Evolutionary conservation across 169 alveolate species (phyloP).

Genomic region (Plasmodium blacklocki): DNA sequence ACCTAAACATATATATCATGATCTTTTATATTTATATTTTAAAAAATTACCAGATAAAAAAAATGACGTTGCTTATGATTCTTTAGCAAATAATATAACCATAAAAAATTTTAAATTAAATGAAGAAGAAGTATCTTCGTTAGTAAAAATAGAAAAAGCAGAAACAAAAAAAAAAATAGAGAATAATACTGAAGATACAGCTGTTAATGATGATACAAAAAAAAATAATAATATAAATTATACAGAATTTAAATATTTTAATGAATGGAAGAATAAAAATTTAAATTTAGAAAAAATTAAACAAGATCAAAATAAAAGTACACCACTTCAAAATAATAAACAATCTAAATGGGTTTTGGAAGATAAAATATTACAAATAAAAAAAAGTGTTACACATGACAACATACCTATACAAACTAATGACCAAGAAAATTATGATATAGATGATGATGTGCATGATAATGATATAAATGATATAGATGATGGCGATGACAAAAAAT

Average conservation of each 20-base stretch:
- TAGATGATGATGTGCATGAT: too few relatives aligned
- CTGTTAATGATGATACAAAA: background rate
- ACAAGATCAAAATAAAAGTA: slow-evolving; percentile 6
- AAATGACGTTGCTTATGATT: background rate
- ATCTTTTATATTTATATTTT: slow-evolving; percentile 71
- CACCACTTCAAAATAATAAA: slow-evolving; percentile 10
- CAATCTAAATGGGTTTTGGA: slow-evolving; percentile 28
- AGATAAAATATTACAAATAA: slow-evolving; percentile 13
- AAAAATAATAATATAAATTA: background rate
- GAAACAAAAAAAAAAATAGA: slow-evolving; percentile 11
- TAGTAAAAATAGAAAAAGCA: background rate
- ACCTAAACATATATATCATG: slow-evolving; percentile 73
- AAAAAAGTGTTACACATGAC: slow-evolving; percentile 8
- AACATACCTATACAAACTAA: too few relatives aligned
- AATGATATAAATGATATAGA: background rate
- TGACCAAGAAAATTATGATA: too few relatives aligned
- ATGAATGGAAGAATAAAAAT: slow-evolving; percentile 39
- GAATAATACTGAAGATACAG: background rate
- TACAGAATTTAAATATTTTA: background rate
- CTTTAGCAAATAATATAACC: background rate
- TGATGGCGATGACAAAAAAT: slow-evolving; percentile 7
- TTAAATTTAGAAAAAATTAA: background rate
- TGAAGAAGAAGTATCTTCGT: background rate
- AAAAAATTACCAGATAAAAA: slow-evolving; percentile 50
- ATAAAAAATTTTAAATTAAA: background rate